Evolutionary conservation across 2,329 filamentous ascomycete species (phyloP).

Genomic region (Aureobasidium pullulans): DNA sequence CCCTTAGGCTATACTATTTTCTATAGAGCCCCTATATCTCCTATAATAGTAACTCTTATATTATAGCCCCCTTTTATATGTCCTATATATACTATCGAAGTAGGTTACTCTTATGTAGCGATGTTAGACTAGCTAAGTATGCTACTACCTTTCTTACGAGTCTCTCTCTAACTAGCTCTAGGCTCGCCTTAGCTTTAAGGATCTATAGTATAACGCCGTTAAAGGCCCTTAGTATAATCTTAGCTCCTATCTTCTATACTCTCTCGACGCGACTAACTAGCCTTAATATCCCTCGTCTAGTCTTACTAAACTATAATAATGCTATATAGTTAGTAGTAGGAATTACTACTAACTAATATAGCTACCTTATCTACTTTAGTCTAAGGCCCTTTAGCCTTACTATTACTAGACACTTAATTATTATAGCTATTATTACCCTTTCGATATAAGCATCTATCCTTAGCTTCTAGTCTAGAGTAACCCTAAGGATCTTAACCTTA

Average conservation of each 20-base stretch:
- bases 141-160: neutral
- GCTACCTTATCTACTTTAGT: neutral
- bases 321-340: neutral
- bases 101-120: neutral
- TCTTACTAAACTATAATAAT: neutral
- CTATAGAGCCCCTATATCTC: neutral
- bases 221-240: neutral
- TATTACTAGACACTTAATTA: neutral
- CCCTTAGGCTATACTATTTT: neutral
- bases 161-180: neutral
- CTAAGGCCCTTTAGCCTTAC: neutral
- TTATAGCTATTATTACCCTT: neutral
- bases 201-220: neutral
- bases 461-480: too few species aligned
- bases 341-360: neutral
- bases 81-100: neutral
- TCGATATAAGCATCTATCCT: too few species aligned
- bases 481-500: too few species aligned
- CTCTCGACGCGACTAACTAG: neutral
- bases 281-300: neutral
- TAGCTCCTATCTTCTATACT: neutral
- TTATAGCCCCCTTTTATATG: neutral
- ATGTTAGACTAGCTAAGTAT: neutral
- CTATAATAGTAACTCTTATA: neutral
- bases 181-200: neutral